Percentiles rank a stretch among this genome's conserved stretches.
phyloP scores from a whole-genome alignment of 495 filamentous ascomycete genomes.

The Neurospora hispaniola region DNA sequence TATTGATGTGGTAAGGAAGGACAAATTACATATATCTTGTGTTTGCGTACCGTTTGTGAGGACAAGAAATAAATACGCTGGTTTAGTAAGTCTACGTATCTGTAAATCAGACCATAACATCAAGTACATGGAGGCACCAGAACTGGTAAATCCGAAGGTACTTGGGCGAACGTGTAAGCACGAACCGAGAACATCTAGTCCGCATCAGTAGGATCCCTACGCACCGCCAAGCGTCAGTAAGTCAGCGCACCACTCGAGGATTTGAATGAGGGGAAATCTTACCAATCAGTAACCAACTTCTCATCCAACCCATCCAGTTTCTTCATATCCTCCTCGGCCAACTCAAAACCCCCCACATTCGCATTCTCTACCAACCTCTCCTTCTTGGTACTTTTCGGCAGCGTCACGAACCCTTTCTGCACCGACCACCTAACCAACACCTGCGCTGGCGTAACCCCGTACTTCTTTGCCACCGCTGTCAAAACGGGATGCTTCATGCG shows the following conservation, averaged over 20 bases:
- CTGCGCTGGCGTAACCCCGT: slow-evolving; percentile 49
- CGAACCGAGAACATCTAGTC: neutral
- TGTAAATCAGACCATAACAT: neutral
- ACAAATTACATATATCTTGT: neutral
- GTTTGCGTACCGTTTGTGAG: neutral
- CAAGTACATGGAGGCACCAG: neutral
- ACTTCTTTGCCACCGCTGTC: slow-evolving; percentile 42
- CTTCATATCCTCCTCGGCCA: slow-evolving; percentile 52
- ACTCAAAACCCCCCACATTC: slow-evolving; percentile 53
- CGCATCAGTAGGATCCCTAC: neutral
- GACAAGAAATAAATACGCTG: neutral
- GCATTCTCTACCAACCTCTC: slow-evolving; percentile 56
- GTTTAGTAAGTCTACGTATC: too few relatives aligned
- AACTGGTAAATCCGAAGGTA: neutral
- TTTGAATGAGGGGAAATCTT: slow-evolving; percentile 2
- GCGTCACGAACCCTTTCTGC: slow-evolving; percentile 61
- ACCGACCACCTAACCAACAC: slow-evolving; percentile 54
- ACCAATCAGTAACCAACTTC: slow-evolving; percentile 51
- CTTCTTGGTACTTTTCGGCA: slow-evolving; percentile 61
- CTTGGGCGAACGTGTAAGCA: neutral
- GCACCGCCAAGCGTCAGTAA: neutral
- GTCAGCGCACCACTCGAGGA: neutral
- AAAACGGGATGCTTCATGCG: slow-evolving; percentile 46
- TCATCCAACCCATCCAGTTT: slow-evolving; percentile 58
- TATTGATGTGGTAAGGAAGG: neutral